phyloP scores from a whole-genome alignment of 2,329 filamentous ascomycete species.

The Zymoseptoria ardabiliae region DNA sequence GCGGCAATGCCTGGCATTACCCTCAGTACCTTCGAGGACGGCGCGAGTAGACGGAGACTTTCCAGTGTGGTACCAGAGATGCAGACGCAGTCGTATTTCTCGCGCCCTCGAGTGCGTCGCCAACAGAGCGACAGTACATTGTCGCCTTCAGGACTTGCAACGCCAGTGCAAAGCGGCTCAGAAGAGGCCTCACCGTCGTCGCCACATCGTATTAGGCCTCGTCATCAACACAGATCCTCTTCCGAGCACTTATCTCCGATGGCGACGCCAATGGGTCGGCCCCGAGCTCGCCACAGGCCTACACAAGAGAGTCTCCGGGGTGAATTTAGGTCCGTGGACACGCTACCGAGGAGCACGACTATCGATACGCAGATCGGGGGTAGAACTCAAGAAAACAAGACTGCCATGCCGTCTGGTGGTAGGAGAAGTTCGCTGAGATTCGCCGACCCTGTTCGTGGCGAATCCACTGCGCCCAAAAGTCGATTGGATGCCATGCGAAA shows the following conservation, averaged over 20 bases:
- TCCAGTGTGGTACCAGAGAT: slow-evolving; percentile 11
- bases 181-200: not conserved
- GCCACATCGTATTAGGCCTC: not conserved
- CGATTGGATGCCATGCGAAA: slow-evolving; percentile 1
- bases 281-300: not conserved
- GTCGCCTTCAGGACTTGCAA: slow-evolving; percentile 5
- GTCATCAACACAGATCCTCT: slow-evolving; percentile 14
- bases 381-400: not conserved
- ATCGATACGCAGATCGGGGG: not conserved
- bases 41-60: not conserved
- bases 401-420: not conserved
- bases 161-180: slow-evolving; percentile 1
- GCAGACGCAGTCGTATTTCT: slow-evolving; percentile 13
- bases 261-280: not conserved
- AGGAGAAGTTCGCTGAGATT: not conserved
- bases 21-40: slow-evolving; percentile 8
- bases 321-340: not conserved
- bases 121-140: slow-evolving; percentile 7
- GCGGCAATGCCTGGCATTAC: slow-evolving; percentile 11
- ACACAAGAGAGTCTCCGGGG: slow-evolving; percentile 3
- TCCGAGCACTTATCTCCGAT: slow-evolving; percentile 17
- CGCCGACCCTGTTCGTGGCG: not conserved
- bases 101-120: slow-evolving; percentile 2
- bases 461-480: not conserved
- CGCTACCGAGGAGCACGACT: not conserved